Evolutionary conservation across 202 grass and related monocot genomes (phyloP), one percentile per base, ranked within the genome.

Genomic region (Panicum hallii): DNA sequence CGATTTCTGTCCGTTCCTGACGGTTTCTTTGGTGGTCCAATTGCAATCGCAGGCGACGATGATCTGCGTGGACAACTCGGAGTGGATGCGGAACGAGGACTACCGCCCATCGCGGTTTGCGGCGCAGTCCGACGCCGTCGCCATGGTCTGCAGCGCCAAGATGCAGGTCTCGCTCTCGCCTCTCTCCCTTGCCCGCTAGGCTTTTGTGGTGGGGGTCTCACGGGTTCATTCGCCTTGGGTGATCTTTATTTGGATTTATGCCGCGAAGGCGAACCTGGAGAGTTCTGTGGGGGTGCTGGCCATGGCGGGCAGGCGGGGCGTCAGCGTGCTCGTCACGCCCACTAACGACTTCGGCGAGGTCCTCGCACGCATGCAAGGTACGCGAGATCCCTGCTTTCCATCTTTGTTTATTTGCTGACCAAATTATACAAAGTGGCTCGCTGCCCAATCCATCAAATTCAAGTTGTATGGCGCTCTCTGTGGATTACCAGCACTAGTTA

Each of bases 11-110:
- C 22, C 40, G 2, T 4, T 11, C 56, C 43, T 58, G 32, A 32
- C 32, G 32, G 32, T 32, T 32, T 32, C 32, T 32, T 32, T 32
- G 32, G 32, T 32, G 32, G 32, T 32, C 32, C 32, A 12, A 55
- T 20, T 20, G 6, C 8, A 0, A 26, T 15, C 17, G 71, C 83
- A 94, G 92, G 92, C 87, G 47, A 92, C 87, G 17, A 92, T 94
- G 70, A 84, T 94, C 60, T 92, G 89, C 58, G 55, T 92, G 13
- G 89, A 94, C 73, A 91, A 92, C 67, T 94, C 92, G 7, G 82
- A 94, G 85, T 91, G 92, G 92, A 88, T 88, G 89, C 78, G 92
- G n/a, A 94, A 94, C 36, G 82, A 79, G 63, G 92, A 94, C 74
- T 90, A 90, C 47, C 6, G 16, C 8, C 87, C 89, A 8, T 83